Percentiles rank a stretch among this genome's conserved stretches.
phyloP scores from a whole-genome alignment of 2,329 filamentous ascomycete species.

The Penicillium crustosum region DNA sequence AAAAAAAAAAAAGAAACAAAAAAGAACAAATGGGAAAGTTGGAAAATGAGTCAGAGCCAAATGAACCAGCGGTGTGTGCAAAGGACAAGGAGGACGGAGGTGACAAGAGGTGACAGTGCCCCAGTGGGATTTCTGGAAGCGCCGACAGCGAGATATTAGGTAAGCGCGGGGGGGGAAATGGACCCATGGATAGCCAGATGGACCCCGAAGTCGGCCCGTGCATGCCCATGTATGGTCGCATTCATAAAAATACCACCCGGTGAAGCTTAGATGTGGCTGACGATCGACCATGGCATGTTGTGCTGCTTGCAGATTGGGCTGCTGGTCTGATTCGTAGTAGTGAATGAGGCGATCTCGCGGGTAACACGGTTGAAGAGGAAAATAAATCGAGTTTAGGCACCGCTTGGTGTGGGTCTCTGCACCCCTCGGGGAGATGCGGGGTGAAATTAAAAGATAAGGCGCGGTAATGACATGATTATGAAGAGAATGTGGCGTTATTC shows the following conservation, averaged over 20 bases:
- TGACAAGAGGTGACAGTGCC: background rate
- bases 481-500: constrained; percentile 6
- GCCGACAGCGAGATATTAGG: constrained; percentile 28
- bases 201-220: constrained; percentile 5
- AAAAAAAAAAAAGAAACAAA: background rate
- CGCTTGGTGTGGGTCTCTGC: background rate
- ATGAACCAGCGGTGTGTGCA: constrained; percentile 19
- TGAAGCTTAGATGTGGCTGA: background rate
- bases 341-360: constrained; percentile 6
- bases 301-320: background rate
- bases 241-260: background rate
- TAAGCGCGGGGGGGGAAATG: constrained; percentile 23
- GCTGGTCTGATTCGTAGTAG: background rate
- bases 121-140: constrained; percentile 22
- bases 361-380: constrained; percentile 6
- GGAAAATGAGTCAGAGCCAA: constrained; percentile 6
- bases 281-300: background rate
- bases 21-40: background rate
- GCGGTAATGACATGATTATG: constrained; percentile 4
- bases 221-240: background rate
- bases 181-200: background rate
- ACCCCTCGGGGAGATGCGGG: constrained; percentile 2
- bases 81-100: background rate
- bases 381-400: background rate
- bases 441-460: constrained; percentile 14